Conservation (phyloP, 2,329 filamentous ascomycete species). For the Penicillium sumatraense region DNA sequence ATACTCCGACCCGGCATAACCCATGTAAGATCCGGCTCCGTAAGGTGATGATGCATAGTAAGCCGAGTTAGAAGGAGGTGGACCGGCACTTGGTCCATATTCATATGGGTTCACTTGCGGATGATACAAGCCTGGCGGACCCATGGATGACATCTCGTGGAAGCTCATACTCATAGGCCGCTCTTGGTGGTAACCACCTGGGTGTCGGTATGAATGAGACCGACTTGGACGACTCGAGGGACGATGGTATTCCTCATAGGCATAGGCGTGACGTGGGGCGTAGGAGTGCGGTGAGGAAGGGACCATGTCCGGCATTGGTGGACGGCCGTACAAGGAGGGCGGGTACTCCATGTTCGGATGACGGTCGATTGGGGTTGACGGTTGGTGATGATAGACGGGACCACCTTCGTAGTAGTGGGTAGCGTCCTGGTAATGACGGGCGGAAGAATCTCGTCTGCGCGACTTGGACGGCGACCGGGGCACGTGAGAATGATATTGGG, state of each 20-base stretch:
- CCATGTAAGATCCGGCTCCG: constrained; percentile 29
- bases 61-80: constrained; percentile 43
- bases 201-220: constrained; percentile 36
- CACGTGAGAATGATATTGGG: constrained; percentile 33
- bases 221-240: constrained; percentile 34
- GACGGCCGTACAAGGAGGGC: constrained; percentile 34
- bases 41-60: constrained; percentile 42
- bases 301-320: constrained; percentile 35
- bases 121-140: constrained; percentile 27
- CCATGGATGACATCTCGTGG: constrained; percentile 40
- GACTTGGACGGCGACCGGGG: constrained; percentile 40
- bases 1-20: constrained; percentile 33
- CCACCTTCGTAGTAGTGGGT: constrained; percentile 41
- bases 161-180: constrained; percentile 42
- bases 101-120: constrained; percentile 21
- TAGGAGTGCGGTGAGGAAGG: constrained; percentile 40
- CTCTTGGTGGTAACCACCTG: constrained; percentile 37
- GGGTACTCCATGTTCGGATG: constrained; percentile 35
- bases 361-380: constrained; percentile 32
- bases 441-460: constrained; percentile 37
- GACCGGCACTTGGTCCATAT: constrained; percentile 37
- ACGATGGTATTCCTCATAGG: constrained; percentile 37
- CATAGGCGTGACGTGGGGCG: constrained; percentile 19
- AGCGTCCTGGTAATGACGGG: constrained; percentile 36
- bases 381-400: constrained; percentile 36